Evolutionary conservation across 31 red algal species (phyloP).

Genomic region (Odonthalia washingtoniensis): DNA sequence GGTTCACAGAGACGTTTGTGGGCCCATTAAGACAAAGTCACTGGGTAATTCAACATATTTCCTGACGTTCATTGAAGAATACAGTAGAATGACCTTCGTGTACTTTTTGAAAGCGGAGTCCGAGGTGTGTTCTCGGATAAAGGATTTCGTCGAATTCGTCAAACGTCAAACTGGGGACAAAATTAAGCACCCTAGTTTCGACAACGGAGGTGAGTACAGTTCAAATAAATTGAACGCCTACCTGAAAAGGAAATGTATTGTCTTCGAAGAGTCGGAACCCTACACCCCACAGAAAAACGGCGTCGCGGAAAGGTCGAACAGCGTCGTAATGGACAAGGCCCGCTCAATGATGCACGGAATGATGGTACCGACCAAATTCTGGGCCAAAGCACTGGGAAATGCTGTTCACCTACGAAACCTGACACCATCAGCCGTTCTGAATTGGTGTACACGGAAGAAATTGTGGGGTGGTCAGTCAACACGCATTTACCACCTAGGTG

Average conservation of each 20-base stretch:
- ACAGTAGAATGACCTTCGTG: slow-evolving; percentile 24
- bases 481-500: background rate
- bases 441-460: background rate
- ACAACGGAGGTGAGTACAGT: slow-evolving; percentile 52
- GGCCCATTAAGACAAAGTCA: slow-evolving; percentile 12
- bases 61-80: slow-evolving; percentile 33
- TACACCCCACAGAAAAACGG: slow-evolving; percentile 59
- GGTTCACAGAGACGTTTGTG: slow-evolving; percentile 32
- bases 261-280: slow-evolving; percentile 1
- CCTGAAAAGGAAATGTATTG: slow-evolving; percentile 43
- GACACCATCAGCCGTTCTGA: background rate
- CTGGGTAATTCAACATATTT: slow-evolving; percentile 33
- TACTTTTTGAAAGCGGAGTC: slow-evolving; percentile 29
- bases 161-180: slow-evolving; percentile 9
- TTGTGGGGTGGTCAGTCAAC: background rate
- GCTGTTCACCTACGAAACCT: slow-evolving; percentile 24
- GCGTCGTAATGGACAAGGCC: slow-evolving; percentile 46
- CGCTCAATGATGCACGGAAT: slow-evolving; percentile 22
- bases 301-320: slow-evolving; percentile 52
- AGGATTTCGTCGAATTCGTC: background rate
- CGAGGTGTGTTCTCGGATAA: background rate
- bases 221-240: slow-evolving; percentile 37
- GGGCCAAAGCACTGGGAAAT: slow-evolving; percentile 32
- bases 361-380: background rate
- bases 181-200: slow-evolving; percentile 3